Base-by-base conservation (phyloP, 2,329 filamentous ascomycete genomes). In the Ceratocystis variospora region DNA sequence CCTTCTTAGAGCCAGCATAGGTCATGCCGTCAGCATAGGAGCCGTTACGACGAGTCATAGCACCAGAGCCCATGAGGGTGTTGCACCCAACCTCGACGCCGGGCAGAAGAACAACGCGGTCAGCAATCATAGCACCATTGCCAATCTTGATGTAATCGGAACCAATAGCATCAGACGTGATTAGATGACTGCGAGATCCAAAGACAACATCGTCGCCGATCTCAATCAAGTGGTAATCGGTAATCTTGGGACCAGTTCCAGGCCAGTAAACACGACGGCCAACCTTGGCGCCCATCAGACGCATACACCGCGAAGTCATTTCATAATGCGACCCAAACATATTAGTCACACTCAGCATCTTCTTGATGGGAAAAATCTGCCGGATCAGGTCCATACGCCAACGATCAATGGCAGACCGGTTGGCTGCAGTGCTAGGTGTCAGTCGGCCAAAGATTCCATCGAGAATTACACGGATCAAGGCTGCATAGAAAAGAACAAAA, bases 141-240 rank as follows among this genome's bases (percentile, higher is more conserved):
- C 74, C 72, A 62, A 84, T 77, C 12, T 72, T 75, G 61, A 84
- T 75, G 7, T 70, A 73, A 15, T 80, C 79, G 10, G 78, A 79
- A 0, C 81, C 79, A 25, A 71, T 73, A 2, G 77, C 79, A 70
- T 84, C 81, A 0, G 80, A 79, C 0, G 80, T 83, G 37, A 83
- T 72, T 0, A 84, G 70, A 66, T 81, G 77, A 2, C 81, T 79
- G 2, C 81, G 77, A 12, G 81, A 83, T 0, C 82, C 81, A 68
- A 84, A 84, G 8, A 84, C 80, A n/a, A 84, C 81, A 71, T 84
- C 79, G 66, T 83, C 78, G 8, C 82, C 82, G 68, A 84, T 75
- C 28, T 83, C 77, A 10, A 84, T 70, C 0, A 83, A 73, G 68
- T 83, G 79, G 68, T 82, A 83, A 69, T 83, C 80, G 17, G 79